phyloP scores from a whole-genome alignment of 2,329 filamentous ascomycete genomes.

The Akanthomyces lecanii region DNA sequence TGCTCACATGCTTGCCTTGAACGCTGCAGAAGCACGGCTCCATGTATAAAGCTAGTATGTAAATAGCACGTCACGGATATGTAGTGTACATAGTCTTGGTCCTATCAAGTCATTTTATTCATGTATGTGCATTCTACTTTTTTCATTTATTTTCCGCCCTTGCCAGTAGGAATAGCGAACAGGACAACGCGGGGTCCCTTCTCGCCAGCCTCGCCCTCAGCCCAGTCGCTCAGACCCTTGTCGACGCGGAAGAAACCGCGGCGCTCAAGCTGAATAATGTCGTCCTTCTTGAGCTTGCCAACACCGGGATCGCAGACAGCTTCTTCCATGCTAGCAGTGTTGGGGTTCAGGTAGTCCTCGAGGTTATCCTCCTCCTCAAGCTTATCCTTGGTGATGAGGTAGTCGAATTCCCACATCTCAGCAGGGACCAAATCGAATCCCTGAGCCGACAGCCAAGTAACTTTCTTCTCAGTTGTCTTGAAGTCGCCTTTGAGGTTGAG shows the following conservation, averaged over 20 bases:
- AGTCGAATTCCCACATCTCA: constrained; percentile 91
- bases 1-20: constrained; percentile 28
- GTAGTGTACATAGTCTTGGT: not conserved
- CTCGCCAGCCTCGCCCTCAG: constrained; percentile 44
- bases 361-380: constrained; percentile 82
- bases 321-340: constrained; percentile 69
- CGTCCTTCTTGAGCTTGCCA: constrained; percentile 70
- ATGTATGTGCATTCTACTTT: constrained; percentile 1
- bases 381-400: constrained; percentile 92
- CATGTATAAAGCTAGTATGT: not conserved
- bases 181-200: constrained; percentile 49
- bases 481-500: constrained; percentile 91
- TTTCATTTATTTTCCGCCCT: constrained; percentile 36
- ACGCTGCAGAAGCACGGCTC: not conserved
- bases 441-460: constrained; percentile 82
- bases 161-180: constrained; percentile 56
- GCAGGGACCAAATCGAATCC: constrained; percentile 73
- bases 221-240: constrained; percentile 50
- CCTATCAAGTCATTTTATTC: constrained; percentile 8
- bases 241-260: constrained; percentile 91
- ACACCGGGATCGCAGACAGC: constrained; percentile 81
- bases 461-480: constrained; percentile 93
- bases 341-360: constrained; percentile 75
- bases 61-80: not conserved
- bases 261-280: constrained; percentile 92